These are phyloP conservation scores for Apiotrichum gracile DNA, from an alignment of 1,284 basidiomycete species.

Conservation along the genomic window DNA sequence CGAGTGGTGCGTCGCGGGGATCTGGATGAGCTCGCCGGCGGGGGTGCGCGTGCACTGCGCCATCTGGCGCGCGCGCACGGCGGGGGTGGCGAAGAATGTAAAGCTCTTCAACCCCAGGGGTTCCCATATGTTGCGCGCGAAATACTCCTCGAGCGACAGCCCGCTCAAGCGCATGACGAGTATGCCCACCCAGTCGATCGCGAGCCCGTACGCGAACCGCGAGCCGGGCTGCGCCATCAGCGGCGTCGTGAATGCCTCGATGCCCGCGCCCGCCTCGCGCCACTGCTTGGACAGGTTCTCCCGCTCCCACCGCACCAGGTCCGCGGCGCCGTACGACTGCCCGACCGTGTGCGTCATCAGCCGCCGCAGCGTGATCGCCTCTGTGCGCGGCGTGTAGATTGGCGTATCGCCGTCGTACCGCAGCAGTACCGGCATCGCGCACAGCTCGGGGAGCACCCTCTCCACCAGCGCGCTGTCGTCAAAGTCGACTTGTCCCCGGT, in stretches of 20 bases:
- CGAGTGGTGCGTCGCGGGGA: constrained; percentile 26
- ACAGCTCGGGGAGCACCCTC: constrained; percentile 32
- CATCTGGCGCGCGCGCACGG: constrained; percentile 19
- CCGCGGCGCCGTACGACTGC: constrained; percentile 5
- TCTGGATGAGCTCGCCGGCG: constrained; percentile 5
- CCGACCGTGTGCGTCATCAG: constrained; percentile 34
- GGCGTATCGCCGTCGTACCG: constrained; percentile 22
- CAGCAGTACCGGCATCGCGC: constrained; percentile 22
- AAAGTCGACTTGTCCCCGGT: constrained; percentile 9
- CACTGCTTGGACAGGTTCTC: not conserved
- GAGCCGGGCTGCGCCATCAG: constrained; percentile 24
- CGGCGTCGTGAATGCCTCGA: constrained; percentile 16
- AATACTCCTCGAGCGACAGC: constrained; percentile 5
- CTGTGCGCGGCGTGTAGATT: constrained; percentile 16
- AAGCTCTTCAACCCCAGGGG: constrained; percentile 27
- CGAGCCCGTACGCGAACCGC: constrained; percentile 9
- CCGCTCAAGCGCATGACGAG: constrained; percentile 12
- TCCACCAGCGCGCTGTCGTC: constrained; percentile 22
- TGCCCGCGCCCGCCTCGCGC: constrained; percentile 12
- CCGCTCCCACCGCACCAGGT: not conserved
- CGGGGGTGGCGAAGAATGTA: constrained; percentile 30
- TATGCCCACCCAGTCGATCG: constrained; percentile 16
- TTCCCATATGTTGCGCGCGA: constrained; percentile 34
- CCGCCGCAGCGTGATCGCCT: constrained; percentile 34
- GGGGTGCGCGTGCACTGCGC: not conserved